Base-by-base conservation (phyloP, 192 early-diverging fungal species). In the Backusella westeae region DNA sequence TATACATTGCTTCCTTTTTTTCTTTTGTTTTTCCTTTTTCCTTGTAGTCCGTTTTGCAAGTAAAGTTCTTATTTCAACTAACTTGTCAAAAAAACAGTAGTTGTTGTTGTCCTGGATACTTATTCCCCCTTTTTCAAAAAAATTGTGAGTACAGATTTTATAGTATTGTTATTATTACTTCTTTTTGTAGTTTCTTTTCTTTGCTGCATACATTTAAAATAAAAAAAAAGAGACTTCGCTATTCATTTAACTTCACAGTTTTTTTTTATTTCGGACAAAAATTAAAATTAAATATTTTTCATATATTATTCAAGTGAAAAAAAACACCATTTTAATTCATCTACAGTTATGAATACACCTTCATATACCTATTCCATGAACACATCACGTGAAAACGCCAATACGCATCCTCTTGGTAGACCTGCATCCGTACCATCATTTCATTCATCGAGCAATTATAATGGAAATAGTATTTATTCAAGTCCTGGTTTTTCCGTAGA, bases 371-470 rank as follows among this genome's bases (percentile, higher is more conserved):
- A 71, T 17, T 46, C 70, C 49, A 71, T 49, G 70, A 71, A 49
- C 6, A 32, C 42, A 44, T 41, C 70, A 71, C 70, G 70, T 71
- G 70, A 71, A 46, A 49, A 49, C 70, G 44, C 70, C 70, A 71
- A 71, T 71, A 44, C 70, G 44, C 70, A 71, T 71, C 70, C 70
- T 44, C 39, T 71, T 32, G 70, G 70, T 44, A 44, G 70, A 46
- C 70, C 70, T 49, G 70, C 70, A 71, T 71, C 70, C 3, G 29
- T 71, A 41, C 23, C 39, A 71, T 71, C 70, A 32, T 42, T 49
- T 29, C 42, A 71, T 49, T 17, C 69, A 26, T 71, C 70, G 0
- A 34, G 6, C 29, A n/a, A 68, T 34, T 36, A 19, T 21, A 34
- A 35, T 35, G 35, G 67, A 1, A 7, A 19, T 21, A 34, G 29